Conservation (phyloP, 2,329 filamentous ascomycete genomes). For the Rhytidhysteron rufulum region DNA sequence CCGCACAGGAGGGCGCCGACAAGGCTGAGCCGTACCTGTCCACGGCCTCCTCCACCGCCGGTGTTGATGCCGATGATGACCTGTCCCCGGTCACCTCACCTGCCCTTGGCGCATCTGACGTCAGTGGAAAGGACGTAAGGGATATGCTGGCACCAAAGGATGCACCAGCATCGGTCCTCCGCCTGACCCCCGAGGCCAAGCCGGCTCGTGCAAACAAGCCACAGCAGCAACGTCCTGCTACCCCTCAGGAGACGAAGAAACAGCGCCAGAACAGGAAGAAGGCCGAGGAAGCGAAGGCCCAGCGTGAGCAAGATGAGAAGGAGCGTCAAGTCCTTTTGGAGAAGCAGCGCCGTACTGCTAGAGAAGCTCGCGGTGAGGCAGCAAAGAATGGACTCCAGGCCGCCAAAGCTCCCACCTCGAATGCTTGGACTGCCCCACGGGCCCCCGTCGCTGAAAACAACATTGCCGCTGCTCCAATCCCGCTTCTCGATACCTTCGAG, state of each 20-base stretch:
- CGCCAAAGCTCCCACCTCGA: conserved; percentile 45
- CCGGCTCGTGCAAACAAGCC: conserved; percentile 56
- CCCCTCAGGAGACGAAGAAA: conserved; percentile 78
- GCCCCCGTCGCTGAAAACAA: conserved; percentile 17
- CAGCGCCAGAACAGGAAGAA: conserved; percentile 90
- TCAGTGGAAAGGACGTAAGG: conserved; percentile 65
- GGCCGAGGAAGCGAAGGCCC: conserved; percentile 72
- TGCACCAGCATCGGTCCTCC: conserved; percentile 69
- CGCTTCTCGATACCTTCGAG: conserved; percentile 51
- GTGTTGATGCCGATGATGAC: conserved; percentile 77
- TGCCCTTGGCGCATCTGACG: conserved; percentile 39
- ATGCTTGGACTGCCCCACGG: conserved; percentile 50
- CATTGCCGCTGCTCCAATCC: conserved; percentile 12
- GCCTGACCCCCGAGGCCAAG: conserved; percentile 66
- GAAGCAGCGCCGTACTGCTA: conserved; percentile 76
- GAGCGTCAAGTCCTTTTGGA: conserved; percentile 73
- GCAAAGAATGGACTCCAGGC: conserved; percentile 70
- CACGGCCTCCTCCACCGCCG: conserved; percentile 61
- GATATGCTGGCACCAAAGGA: conserved; percentile 84
- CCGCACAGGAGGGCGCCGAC: conserved; percentile 28
- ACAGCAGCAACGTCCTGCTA: conserved; percentile 54
- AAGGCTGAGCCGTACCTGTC: conserved; percentile 30
- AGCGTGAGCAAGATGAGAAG: conserved; percentile 73
- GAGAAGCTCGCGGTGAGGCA: conserved; percentile 75
- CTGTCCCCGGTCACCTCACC: conserved; percentile 68